A percentile compares a stretch with the other conserved stretches of the same genome.
Conservation (phyloP, 2,329 filamentous ascomycete genomes). For the Beauveria rudraprayagi region DNA sequence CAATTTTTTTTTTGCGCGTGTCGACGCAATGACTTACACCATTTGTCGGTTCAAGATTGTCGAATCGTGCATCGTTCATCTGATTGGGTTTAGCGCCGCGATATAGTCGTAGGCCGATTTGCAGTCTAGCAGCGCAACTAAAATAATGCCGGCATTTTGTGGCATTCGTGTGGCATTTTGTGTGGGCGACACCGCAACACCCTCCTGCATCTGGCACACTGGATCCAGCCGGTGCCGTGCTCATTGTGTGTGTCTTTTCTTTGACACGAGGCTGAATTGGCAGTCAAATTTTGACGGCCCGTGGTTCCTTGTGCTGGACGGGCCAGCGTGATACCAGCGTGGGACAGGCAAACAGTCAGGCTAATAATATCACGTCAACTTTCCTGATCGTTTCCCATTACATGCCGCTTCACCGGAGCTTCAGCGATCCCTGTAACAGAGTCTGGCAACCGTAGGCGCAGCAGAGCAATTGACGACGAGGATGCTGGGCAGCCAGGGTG, state of each 20-base stretch:
- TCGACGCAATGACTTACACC: not conserved
- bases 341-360: not conserved
- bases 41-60: not conserved
- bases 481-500: not conserved
- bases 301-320: not conserved
- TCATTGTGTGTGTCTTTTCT: not conserved
- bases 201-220: not conserved
- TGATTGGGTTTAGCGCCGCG: not conserved
- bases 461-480: not conserved
- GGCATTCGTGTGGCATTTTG: not conserved
- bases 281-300: not conserved
- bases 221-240: not conserved
- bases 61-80: slow-evolving; percentile 6
- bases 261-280: not conserved
- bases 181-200: not conserved
- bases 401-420: not conserved
- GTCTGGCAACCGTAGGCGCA: not conserved
- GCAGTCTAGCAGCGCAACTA: not conserved
- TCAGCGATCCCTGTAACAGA: not conserved
- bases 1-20: not conserved
- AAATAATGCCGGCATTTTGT: not conserved
- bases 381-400: not conserved
- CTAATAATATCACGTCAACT: not conserved
- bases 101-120: not conserved
- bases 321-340: not conserved